Evolutionary conservation across 2,329 filamentous ascomycete species (phyloP), one percentile per base, ranked within the genome.

Genomic region (Clarireedia sp.): DNA sequence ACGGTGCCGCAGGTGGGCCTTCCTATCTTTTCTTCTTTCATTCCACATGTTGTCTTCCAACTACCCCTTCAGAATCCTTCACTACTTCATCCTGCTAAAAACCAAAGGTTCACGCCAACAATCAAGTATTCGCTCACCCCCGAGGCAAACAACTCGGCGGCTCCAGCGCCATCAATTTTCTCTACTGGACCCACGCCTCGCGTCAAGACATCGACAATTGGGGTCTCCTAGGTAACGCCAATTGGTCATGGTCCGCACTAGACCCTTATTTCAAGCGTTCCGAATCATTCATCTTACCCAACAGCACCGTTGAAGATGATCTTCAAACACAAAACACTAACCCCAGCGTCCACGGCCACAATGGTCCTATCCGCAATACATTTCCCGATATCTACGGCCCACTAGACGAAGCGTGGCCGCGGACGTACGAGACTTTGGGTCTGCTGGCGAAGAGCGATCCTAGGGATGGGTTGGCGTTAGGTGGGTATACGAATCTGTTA

Each of bases 271-370:
- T 74, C 56, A 66, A 66, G 17, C 73, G 72, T 19, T 54, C 51
- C 10, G 29, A 59, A 55, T 23, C 10, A 40, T 38, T 53, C n/a
- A 24, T 54, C 14, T 21, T 16, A 41, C 44, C 36, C 26, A 23
- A 21, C 23, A n/a, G 24, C 33, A 26, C 53, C 48, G 44, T 48
- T 46, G 26, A 36, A 29, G 38, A 52, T 3, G 26, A 37, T 38
- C 33, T 46, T 3, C 24, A 52, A 16, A 46, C 26, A 23, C 17
- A 24, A 45, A 45, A 19, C 33, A 36, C 45, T 3, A 9, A 23
- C 17, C 41, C 43, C 94, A 58, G 87, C 81, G 68, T 87, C 83
- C 38, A 50, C 16, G 26, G 37, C 14, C 26, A 24, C 5, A 16
- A 26, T 43, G 52, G 45, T 5, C 24, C 38, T 16, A 36, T 55